These are phyloP conservation scores for Boletus rex-veris DNA, from an alignment of 768 basidiomycete genomes.

Conservation along the genomic window DNA sequence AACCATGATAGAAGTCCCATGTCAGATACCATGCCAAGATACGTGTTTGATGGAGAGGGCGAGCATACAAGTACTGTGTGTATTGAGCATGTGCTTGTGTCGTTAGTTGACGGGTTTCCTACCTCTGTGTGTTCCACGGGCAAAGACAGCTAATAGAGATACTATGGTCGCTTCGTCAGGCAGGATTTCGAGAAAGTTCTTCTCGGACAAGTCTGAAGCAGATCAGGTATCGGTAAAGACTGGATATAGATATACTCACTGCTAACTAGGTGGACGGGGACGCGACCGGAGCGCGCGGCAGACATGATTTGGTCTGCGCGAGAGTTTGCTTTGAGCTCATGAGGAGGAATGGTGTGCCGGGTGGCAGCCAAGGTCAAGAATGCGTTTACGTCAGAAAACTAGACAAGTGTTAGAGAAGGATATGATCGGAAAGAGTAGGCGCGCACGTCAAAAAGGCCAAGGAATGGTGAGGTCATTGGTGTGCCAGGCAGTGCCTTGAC, in stretches of 20 bases:
- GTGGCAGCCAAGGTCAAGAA: conserved; percentile 82
- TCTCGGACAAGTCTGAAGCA: conserved; percentile 71
- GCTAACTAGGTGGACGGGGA: conserved; percentile 73
- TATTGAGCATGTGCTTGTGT: conserved; percentile 1
- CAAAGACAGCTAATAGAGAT: conserved; percentile 61
- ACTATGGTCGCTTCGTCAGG: conserved; percentile 62
- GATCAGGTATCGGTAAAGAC: background rate
- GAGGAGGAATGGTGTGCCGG: conserved; percentile 59
- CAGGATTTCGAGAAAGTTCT: conserved; percentile 69
- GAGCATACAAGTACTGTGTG: conserved; percentile 54
- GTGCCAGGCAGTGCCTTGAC: conserved; percentile 39
- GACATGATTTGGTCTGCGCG: conserved; percentile 66
- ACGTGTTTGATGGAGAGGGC: conserved; percentile 40
- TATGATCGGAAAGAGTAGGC: background rate
- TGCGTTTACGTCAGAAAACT: conserved; percentile 88
- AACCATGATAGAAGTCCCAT: conserved; percentile 70
- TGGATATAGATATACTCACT: conserved; percentile 44
- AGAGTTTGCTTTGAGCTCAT: conserved; percentile 56
- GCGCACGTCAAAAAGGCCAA: conserved; percentile 76
- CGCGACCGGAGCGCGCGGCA: conserved; percentile 70
- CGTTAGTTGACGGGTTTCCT: conserved; percentile 9
- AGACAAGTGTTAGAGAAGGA: conserved; percentile 7
- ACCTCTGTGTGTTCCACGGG: conserved; percentile 73
- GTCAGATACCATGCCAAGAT: conserved; percentile 75
- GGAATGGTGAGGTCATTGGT: conserved; percentile 30